Percentiles rank a stretch among this genome's conserved stretches.
These are phyloP conservation scores for Fusarium torulosum DNA, from an alignment of 2,329 filamentous ascomycete species.

Conservation along the genomic window DNA sequence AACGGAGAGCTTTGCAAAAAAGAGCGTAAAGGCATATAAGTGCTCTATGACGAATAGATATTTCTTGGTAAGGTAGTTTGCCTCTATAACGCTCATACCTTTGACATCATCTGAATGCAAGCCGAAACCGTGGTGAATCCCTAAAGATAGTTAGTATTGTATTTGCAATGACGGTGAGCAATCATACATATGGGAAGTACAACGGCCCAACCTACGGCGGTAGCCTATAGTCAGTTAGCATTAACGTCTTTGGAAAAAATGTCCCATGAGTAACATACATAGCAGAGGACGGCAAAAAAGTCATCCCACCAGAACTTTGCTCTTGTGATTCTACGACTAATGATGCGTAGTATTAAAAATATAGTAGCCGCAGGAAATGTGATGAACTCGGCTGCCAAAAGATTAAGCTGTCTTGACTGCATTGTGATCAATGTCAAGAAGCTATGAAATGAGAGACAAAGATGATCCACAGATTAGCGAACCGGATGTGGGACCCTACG, in stretches of 20 bases:
- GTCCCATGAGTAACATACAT: conserved; percentile 14
- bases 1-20: conserved; percentile 49
- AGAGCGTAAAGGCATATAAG: conserved; percentile 49
- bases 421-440: not conserved
- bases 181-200: conserved; percentile 37
- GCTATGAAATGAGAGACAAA: not conserved
- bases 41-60: conserved; percentile 46
- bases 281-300: conserved; percentile 36
- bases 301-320: conserved; percentile 45
- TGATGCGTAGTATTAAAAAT: conserved; percentile 32
- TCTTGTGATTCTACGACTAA: conserved; percentile 34
- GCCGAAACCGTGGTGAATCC: conserved; percentile 38
- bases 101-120: conserved; percentile 32
- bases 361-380: conserved; percentile 40
- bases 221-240: conserved; percentile 19
- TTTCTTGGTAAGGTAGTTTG: conserved; percentile 28
- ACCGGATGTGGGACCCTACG: not conserved
- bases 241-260: rapidly evolving
- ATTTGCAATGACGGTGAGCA: rapidly evolving
- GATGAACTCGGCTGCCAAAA: conserved; percentile 37
- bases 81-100: conserved; percentile 15
- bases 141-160: conserved; percentile 16
- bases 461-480: not conserved
- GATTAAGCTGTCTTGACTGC: conserved; percentile 25
- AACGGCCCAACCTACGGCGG: conserved; percentile 29